Conservation (phyloP, 2,329 filamentous ascomycete genomes). For the Trichoderma polysporum region DNA sequence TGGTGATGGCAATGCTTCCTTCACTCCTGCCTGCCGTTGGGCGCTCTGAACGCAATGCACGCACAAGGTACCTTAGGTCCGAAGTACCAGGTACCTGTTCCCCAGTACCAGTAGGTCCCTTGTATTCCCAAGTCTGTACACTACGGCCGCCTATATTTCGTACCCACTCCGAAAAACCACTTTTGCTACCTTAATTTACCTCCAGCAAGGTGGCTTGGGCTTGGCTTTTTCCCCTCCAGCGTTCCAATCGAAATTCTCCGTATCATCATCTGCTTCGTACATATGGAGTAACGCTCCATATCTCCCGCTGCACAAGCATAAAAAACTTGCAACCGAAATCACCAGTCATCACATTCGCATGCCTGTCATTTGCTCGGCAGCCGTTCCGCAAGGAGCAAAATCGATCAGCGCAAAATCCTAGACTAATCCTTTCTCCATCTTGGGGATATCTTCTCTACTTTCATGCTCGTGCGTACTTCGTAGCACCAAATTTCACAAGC, state of each 20-base stretch:
- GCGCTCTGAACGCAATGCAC: neutral
- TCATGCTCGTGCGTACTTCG: neutral
- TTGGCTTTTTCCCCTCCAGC: constrained; percentile 5
- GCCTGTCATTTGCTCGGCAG: neutral
- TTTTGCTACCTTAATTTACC: constrained; percentile 7
- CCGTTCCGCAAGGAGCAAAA: neutral
- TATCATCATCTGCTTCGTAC: neutral
- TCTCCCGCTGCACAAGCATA: neutral
- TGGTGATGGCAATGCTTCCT: constrained; percentile 11
- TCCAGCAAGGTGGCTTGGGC: neutral
- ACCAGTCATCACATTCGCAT: neutral
- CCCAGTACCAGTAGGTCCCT: too few species aligned
- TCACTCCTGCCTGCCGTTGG: constrained; percentile 9
- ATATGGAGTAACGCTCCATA: neutral
- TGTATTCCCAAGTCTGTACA: too few species aligned
- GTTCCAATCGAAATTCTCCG: constrained; percentile 19
- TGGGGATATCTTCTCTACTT: neutral
- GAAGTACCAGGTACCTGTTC: too few species aligned
- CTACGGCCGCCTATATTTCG: neutral
- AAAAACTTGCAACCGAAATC: neutral
- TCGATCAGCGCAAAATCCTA: neutral
- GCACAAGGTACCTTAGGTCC: neutral
- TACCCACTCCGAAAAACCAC: neutral
- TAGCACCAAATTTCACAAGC: neutral
- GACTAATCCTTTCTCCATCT: neutral